Evolutionary conservation across 176 grass and related monocot species (phyloP).

Genomic region (Musa troglodytarum): DNA sequence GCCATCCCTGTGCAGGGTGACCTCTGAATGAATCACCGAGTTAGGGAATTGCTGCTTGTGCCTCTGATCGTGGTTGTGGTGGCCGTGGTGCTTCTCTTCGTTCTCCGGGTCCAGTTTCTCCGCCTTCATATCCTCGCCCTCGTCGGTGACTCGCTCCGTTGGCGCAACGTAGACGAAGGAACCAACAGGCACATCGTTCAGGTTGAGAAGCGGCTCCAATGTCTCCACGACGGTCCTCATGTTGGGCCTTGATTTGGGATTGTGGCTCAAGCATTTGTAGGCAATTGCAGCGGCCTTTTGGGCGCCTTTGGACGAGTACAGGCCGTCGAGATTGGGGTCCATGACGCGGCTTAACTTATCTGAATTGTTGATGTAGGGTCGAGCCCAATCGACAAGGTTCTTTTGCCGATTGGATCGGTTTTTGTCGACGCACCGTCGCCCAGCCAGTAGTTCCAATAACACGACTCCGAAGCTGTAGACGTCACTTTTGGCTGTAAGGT

Average conservation of each 20-base stretch:
- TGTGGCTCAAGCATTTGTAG: not conserved
- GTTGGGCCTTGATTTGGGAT: not conserved
- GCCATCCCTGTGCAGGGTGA: not conserved
- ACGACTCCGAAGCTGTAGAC: constrained; percentile 4
- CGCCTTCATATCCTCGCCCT: not conserved
- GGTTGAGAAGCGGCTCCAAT: not conserved
- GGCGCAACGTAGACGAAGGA: not conserved
- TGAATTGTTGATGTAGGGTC: not conserved
- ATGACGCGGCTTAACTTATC: not conserved
- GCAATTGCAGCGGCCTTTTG: not conserved
- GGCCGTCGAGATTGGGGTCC: not conserved
- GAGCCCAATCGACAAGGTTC: constrained; percentile 4
- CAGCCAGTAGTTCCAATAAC: not conserved
- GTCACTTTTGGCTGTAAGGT: not conserved
- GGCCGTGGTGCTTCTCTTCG: not conserved
- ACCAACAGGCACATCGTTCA: not conserved
- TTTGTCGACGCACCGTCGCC: not conserved
- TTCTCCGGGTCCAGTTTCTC: not conserved
- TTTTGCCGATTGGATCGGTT: not conserved
- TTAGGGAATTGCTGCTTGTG: not conserved
- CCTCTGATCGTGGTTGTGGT: not conserved
- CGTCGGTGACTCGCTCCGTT: not conserved
- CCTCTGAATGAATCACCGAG: not conserved
- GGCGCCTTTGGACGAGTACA: not conserved
- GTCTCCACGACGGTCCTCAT: not conserved